These are phyloP conservation scores for Azolla pinnata DNA, from an alignment of 75 land plant species.

Conservation along the genomic window DNA sequence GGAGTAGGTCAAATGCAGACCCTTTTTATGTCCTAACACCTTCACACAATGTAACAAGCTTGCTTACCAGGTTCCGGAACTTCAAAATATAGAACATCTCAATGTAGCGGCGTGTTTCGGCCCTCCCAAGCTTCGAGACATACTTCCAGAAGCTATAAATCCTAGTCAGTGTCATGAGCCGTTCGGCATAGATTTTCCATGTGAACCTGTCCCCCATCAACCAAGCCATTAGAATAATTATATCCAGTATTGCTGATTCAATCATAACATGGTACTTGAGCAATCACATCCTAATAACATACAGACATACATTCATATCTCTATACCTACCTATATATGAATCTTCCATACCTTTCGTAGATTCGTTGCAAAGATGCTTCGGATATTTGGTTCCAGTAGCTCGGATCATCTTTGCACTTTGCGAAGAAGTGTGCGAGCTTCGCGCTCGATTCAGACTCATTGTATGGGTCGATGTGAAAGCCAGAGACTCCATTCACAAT, in stretches of 20 bases:
- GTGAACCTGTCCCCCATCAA: slow-evolving; percentile 50
- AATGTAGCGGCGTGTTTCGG: slow-evolving; percentile 41
- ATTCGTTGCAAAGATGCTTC: slow-evolving; percentile 44
- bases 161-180: slow-evolving; percentile 42
- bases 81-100: slow-evolving; percentile 60
- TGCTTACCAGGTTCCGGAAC: slow-evolving; percentile 40
- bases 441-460: slow-evolving; percentile 22
- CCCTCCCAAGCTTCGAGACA: slow-evolving; percentile 43
- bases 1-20: too few relatives aligned
- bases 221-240: too few relatives aligned
- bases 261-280: too few relatives aligned
- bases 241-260: too few relatives aligned
- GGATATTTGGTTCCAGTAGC: slow-evolving; percentile 35
- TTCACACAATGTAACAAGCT: not conserved
- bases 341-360: slow-evolving; percentile 41
- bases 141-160: slow-evolving; percentile 62
- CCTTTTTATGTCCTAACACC: too few relatives aligned
- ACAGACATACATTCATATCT: too few relatives aligned
- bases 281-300: too few relatives aligned
- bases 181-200: slow-evolving; percentile 54
- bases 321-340: too few relatives aligned
- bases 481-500: slow-evolving; percentile 50
- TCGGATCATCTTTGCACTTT: slow-evolving; percentile 23
- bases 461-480: slow-evolving; percentile 56
- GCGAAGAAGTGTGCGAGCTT: slow-evolving; percentile 44